Conservation (phyloP, 345 rosid species). For the Linum trigynum region DNA sequence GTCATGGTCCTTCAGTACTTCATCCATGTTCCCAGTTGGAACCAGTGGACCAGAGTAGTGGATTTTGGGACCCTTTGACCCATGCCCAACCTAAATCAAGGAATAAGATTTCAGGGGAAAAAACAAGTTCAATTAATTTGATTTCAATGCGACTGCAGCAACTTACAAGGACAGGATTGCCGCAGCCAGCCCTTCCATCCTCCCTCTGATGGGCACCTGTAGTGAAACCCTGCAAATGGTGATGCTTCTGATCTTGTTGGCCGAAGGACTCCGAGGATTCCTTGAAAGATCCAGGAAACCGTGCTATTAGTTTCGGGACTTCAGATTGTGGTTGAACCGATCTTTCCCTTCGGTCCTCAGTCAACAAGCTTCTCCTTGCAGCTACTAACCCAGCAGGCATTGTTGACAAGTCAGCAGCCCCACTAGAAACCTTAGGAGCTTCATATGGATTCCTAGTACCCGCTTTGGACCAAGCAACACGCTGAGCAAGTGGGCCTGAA, state of each 20-base stretch:
- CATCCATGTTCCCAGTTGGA: constrained; percentile 88
- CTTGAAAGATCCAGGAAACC: constrained; percentile 90
- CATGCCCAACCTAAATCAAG: constrained; percentile 58
- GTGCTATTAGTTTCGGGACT: constrained; percentile 49
- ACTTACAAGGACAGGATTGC: constrained; percentile 76
- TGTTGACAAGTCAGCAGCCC: constrained; percentile 43
- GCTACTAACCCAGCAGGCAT: constrained; percentile 41
- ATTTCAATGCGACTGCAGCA: background rate
- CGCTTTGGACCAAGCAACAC: constrained; percentile 65
- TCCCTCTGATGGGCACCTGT: constrained; percentile 36
- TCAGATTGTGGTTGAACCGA: constrained; percentile 40
- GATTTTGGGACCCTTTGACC: constrained; percentile 84
- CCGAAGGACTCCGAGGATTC: constrained; percentile 55
- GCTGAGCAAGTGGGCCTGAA: constrained; percentile 83
- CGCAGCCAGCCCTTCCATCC: constrained; percentile 53
- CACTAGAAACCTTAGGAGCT: constrained; percentile 44
- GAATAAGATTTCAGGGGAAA: background rate
- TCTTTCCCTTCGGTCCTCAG: constrained; percentile 48
- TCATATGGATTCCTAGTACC: constrained; percentile 55
- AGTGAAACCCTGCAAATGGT: constrained; percentile 21
- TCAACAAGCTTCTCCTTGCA: constrained; percentile 48
- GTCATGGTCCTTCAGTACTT: constrained; percentile 91
- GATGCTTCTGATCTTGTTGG: constrained; percentile 49
- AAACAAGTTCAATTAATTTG: too few species aligned
- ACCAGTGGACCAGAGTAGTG: constrained; percentile 94